Evolutionary conservation across 176 grass and related monocot genomes (phyloP), one percentile per base, ranked within the genome.

Genomic region (Thalia dealbata): DNA sequence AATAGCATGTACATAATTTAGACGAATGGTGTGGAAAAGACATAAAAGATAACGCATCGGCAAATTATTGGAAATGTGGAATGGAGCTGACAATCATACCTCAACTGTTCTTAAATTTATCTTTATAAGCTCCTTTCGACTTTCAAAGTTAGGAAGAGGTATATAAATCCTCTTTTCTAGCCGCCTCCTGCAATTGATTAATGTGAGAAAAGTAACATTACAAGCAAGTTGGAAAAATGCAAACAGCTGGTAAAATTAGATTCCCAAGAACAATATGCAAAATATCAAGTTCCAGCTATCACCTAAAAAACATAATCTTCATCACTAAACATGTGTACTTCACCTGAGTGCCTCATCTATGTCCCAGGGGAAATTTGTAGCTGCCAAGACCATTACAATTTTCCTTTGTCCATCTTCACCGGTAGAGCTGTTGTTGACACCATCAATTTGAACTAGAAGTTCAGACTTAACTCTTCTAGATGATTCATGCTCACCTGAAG

Each of bases 401-500:
- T 96, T 96, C 0, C 52, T 86, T 62, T 96, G 92, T 75, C 89
- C 92, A 80, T 96, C 90, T 80, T 99, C 89, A 23, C 84, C 85
- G 27, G 86, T 92, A 51, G 89, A 76, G 77, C 84, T 96, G 64
- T 91, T 87, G 46, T 96, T 96, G 54, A 96, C 92, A 81, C 92
- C 92, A 76, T 96, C 92, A 75, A 99, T 88, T 86, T 99, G 95
- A 50, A 99, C 95, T 48, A 99, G 72, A 74, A 99, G 90, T 93
- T 99, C 95, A 70, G 95, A 99, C 48, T 99, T 99, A 51, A 99
- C 95, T 51, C 95, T 93, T 81, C 95, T 99, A 35, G 95, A 99
- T 43, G 95, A 99, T 71, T 99, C 95, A 78, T 96, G 92, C 82
- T 96, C 92, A 69, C 92, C 92, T 81, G 92, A 96, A 82, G 86